phyloP scores from a whole-genome alignment of 106 monocot genomes.

The Dendrobium catenatum region DNA sequence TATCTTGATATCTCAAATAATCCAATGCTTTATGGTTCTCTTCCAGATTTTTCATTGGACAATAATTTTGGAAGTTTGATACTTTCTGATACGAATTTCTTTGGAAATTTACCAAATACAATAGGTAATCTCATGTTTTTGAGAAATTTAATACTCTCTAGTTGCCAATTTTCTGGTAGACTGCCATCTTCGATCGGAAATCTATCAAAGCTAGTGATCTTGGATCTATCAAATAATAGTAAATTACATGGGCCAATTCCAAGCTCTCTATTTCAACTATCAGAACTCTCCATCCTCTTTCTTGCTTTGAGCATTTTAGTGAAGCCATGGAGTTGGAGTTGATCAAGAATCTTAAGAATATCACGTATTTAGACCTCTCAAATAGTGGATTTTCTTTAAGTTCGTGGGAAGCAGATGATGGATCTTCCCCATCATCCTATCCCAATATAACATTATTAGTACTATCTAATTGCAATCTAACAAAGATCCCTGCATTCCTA shows the following conservation, averaged over 20 bases:
- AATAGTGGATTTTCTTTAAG: background rate
- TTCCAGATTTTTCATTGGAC: slow-evolving; percentile 2
- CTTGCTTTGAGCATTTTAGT: slow-evolving; percentile 15
- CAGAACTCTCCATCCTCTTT: too few relatives aligned
- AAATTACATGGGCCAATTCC: too few relatives aligned
- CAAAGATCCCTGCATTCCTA: slow-evolving; percentile 31
- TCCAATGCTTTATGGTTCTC: slow-evolving; percentile 24
- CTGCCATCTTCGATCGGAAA: background rate
- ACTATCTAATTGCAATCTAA: slow-evolving; percentile 13
- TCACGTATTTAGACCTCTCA: slow-evolving; percentile 42
- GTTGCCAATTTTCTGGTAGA: too few relatives aligned
- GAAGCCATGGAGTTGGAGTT: slow-evolving; percentile 29
- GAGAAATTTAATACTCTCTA: slow-evolving; percentile 23
- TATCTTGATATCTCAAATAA: slow-evolving; percentile 45
- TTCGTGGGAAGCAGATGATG: too few relatives aligned
- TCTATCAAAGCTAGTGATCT: slow-evolving; percentile 20
- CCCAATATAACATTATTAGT: background rate
- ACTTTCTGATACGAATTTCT: slow-evolving; percentile 26
- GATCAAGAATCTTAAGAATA: slow-evolving; percentile 27
- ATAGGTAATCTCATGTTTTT: slow-evolving; percentile 8
- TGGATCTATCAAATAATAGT: slow-evolving; percentile 52
- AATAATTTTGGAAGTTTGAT: background rate
- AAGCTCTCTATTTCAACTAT: too few relatives aligned
- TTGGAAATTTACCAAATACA: slow-evolving; percentile 26
- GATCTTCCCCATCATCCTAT: slow-evolving; percentile 3